These are phyloP conservation scores for Podospora australis DNA, from an alignment of 495 filamentous ascomycete species.

Conservation along the genomic window DNA sequence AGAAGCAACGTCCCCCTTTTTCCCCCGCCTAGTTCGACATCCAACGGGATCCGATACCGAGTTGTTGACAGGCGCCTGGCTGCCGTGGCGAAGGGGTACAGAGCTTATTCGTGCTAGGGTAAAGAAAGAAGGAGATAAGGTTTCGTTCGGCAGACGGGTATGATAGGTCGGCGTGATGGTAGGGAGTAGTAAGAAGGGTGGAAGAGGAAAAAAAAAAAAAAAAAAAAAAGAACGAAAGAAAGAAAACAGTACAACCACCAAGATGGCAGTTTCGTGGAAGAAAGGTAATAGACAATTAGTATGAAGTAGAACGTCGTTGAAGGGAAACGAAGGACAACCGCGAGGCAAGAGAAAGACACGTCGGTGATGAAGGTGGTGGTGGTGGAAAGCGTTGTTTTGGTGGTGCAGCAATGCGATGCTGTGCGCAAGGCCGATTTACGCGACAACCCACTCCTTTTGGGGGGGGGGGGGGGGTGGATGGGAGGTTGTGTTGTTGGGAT, in stretches of 20 bases:
- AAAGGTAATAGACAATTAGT: constrained; percentile 8
- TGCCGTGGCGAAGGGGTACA: constrained; percentile 1
- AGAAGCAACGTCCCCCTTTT: constrained; percentile 11
- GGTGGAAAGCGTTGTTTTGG: not conserved
- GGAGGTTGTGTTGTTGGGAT: too few relatives aligned
- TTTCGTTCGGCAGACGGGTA: constrained; percentile 16
- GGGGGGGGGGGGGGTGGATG: too few relatives aligned
- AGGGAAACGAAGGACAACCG: constrained; percentile 5
- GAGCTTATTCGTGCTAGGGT: not conserved
- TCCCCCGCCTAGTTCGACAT: constrained; percentile 14
- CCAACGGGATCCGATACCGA: constrained; percentile 2
- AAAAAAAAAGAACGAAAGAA: too few relatives aligned
- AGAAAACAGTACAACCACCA: not conserved
- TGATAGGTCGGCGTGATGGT: constrained; percentile 4
- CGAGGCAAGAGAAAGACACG: constrained; percentile 1
- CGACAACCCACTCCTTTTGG: constrained; percentile 16
- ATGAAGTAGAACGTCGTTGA: constrained; percentile 4
- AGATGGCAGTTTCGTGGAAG: not conserved
- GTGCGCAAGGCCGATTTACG: constrained; percentile 8
- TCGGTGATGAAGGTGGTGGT: constrained; percentile 3
- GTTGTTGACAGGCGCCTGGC: constrained; percentile 11
- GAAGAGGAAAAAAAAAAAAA: too few relatives aligned
- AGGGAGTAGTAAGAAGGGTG: too few relatives aligned
- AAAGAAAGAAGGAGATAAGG: constrained; percentile 9
- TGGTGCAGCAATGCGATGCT: constrained; percentile 1